Evolutionary conservation across 192 early-diverging fungal genomes (phyloP).

Genomic region (Helicostylum pulchrum): DNA sequence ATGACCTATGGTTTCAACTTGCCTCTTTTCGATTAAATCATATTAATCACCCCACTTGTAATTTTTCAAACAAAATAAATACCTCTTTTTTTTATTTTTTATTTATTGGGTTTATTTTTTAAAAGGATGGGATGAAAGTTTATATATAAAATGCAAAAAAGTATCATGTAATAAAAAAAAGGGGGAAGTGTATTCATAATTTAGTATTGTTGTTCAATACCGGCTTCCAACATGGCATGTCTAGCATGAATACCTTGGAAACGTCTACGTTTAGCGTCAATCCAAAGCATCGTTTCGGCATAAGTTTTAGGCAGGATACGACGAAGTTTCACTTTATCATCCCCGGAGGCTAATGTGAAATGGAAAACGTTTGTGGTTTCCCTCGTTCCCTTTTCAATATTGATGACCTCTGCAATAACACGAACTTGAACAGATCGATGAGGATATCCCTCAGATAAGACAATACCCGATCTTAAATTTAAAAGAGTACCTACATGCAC

Average conservation of each 20-base stretch:
- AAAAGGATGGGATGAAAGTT: too few relatives aligned
- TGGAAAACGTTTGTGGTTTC: constrained; percentile 82
- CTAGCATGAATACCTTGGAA: constrained; percentile 24
- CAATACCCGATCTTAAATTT: constrained; percentile 72
- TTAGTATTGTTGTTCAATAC: too few relatives aligned
- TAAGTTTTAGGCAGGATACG: constrained; percentile 80
- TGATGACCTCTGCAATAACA: constrained; percentile 60
- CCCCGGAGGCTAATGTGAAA: constrained; percentile 65
- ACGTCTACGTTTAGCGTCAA: constrained; percentile 56
- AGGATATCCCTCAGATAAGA: constrained; percentile 59
- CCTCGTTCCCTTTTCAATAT: constrained; percentile 51
- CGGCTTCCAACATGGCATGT: background rate
- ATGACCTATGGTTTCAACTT: constrained; percentile 41
- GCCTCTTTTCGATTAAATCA: constrained; percentile 44
- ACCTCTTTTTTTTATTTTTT: too few relatives aligned
- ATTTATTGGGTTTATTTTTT: too few relatives aligned
- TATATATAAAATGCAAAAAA: too few relatives aligned
- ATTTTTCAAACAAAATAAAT: too few relatives aligned
- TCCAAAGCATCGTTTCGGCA: constrained; percentile 73
- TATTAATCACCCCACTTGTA: too few relatives aligned
- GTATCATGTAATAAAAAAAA: too few relatives aligned
- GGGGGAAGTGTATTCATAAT: too few relatives aligned
- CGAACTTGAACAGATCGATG: constrained; percentile 53
- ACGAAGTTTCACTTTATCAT: constrained; percentile 32
- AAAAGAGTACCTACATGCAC: constrained; percentile 81